A percentile compares a stretch with the other conserved stretches of the same genome.
Conservation (phyloP, 768 basidiomycete genomes). For the Trametes gibbosa region DNA sequence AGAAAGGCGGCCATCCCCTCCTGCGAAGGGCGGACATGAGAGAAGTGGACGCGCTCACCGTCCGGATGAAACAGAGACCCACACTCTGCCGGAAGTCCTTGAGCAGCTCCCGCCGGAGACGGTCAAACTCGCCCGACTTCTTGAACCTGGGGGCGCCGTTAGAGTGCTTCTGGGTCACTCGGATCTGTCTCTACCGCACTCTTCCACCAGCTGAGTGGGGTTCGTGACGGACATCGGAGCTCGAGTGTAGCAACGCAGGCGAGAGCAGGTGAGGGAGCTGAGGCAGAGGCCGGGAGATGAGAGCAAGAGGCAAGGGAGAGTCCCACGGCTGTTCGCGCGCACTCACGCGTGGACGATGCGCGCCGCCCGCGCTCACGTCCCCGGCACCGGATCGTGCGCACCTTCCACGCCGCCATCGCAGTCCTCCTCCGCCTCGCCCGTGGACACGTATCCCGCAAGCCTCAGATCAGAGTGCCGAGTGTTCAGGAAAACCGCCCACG, state of each 20-base stretch:
- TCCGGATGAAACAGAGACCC: constrained; percentile 27
- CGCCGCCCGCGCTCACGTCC: background rate
- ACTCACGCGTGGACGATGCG: constrained; percentile 15
- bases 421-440: background rate
- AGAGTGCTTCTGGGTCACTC: background rate
- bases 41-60: constrained; percentile 8
- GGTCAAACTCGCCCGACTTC: constrained; percentile 77
- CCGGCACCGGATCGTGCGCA: background rate
- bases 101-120: constrained; percentile 62
- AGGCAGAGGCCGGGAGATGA: constrained; percentile 11
- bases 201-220: constrained; percentile 62
- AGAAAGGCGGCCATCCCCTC: constrained; percentile 52
- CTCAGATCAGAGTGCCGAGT: constrained; percentile 1
- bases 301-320: constrained; percentile 14
- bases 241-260: background rate
- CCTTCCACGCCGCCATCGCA: constrained; percentile 9
- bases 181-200: constrained; percentile 39
- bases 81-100: constrained; percentile 62
- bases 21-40: constrained; percentile 33
- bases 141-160: constrained; percentile 55
- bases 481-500: background rate
- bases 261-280: background rate
- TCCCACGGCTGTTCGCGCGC: constrained; percentile 14
- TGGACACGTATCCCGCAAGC: constrained; percentile 2
- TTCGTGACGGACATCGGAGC: constrained; percentile 47